phyloP scores from a whole-genome alignment of 305 asterid species.

The Lippia alba region DNA sequence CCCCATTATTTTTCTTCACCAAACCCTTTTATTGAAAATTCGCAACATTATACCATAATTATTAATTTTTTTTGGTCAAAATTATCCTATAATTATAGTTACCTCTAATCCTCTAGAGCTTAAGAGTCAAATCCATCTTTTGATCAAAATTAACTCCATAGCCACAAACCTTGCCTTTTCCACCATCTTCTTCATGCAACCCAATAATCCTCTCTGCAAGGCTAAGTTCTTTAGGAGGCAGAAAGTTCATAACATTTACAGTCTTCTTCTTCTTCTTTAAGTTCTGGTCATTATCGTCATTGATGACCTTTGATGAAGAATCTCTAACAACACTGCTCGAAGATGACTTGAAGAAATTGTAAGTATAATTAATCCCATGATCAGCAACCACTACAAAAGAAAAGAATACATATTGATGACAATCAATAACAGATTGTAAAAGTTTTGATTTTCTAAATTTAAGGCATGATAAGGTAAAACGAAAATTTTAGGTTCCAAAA shows the following conservation, averaged over 20 bases:
- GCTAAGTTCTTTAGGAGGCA: slow-evolving; percentile 40
- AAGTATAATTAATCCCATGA: not conserved
- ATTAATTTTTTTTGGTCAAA: not conserved
- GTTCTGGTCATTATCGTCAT: not conserved
- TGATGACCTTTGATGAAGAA: not conserved
- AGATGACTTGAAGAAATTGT: not conserved
- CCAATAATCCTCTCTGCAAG: slow-evolving; percentile 36
- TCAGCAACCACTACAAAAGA: not conserved
- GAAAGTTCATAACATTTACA: slow-evolving; percentile 31
- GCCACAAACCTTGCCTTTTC: slow-evolving; percentile 7
- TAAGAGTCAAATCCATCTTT: slow-evolving; percentile 50
- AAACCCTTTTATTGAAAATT: not conserved
- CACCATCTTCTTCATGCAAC: slow-evolving; percentile 25
- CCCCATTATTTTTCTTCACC: not conserved
- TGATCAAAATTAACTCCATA: slow-evolving; percentile 28
- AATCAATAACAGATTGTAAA: no score
- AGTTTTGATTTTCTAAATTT: no score
- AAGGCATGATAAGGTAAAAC: no score
- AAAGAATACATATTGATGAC: no score
- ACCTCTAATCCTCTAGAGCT: slow-evolving; percentile 32
- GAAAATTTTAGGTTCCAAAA: no score
- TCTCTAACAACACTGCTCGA: not conserved
- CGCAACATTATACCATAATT: not conserved
- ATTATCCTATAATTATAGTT: not conserved
- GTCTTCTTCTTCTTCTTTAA: not conserved